Evolutionary conservation across 768 basidiomycete genomes (phyloP).

Genomic region (Boletus rubroflammeus): DNA sequence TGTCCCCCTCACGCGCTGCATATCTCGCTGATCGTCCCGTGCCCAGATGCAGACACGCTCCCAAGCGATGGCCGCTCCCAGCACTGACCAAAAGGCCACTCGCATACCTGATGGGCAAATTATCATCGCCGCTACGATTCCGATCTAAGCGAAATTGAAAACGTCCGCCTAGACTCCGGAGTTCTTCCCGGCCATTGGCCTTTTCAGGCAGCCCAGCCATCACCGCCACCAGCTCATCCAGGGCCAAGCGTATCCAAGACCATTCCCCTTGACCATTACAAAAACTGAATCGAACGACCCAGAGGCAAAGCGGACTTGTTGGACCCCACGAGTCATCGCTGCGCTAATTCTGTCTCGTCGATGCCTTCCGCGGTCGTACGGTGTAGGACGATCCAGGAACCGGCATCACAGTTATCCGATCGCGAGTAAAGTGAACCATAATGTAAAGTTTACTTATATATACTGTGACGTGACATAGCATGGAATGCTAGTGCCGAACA

Average conservation of each 20-base stretch:
- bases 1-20: neutral
- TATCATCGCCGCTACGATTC: conserved; percentile 24
- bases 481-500: conserved; percentile 6
- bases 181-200: conserved; percentile 10
- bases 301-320: neutral
- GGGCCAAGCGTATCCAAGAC: neutral
- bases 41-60: neutral
- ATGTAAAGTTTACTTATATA: conserved; percentile 23
- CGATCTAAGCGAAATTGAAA: conserved; percentile 33
- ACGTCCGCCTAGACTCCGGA: conserved; percentile 10
- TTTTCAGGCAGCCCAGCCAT: neutral
- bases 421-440: conserved; percentile 15
- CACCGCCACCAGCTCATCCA: neutral
- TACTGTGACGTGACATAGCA: conserved; percentile 19
- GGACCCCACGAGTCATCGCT: neutral
- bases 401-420: conserved; percentile 20
- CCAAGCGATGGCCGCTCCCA: neutral
- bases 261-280: neutral
- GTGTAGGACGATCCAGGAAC: conserved; percentile 31
- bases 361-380: conserved; percentile 27
- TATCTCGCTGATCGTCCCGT: neutral
- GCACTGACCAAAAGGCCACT: conserved; percentile 1
- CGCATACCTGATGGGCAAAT: conserved; percentile 13
- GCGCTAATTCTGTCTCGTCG: conserved; percentile 5
- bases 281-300: neutral